Evolutionary conservation across 2,329 filamentous ascomycete species (phyloP).

Genomic region (Fusarium graminum): DNA sequence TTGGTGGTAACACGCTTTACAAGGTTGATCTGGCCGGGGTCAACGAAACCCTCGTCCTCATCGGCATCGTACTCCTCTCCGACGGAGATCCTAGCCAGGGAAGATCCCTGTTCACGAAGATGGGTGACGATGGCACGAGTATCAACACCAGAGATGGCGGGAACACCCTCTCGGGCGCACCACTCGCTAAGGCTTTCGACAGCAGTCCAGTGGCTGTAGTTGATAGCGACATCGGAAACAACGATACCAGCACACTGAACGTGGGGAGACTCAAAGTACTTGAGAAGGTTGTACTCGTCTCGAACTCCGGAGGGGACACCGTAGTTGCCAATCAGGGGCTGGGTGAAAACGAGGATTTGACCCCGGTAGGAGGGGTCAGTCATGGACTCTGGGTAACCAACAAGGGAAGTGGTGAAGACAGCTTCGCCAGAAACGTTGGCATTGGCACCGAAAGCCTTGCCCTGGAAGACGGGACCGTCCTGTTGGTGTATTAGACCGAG

Average conservation of each 20-base stretch:
- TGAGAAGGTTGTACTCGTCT: conserved; percentile 90
- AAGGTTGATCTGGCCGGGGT: conserved; percentile 96
- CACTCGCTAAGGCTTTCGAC: conserved; percentile 93
- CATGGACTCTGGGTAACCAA: conserved; percentile 97
- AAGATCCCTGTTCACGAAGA: conserved; percentile 96
- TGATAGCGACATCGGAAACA: conserved; percentile 90
- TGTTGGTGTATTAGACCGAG: conserved; percentile 53
- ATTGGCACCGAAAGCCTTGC: conserved; percentile 96
- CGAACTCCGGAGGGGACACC: conserved; percentile 89
- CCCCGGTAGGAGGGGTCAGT: conserved; percentile 90
- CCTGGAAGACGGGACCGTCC: conserved; percentile 96
- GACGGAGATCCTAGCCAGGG: conserved; percentile 91
- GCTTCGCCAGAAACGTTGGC: conserved; percentile 97
- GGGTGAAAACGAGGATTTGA: conserved; percentile 98
- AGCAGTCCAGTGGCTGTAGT: conserved; percentile 99
- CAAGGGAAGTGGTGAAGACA: conserved; percentile 97
- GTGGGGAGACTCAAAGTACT: conserved; percentile 98
- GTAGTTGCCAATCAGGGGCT: conserved; percentile 98
- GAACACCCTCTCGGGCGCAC: conserved; percentile 96
- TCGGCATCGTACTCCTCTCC: conserved; percentile 99
- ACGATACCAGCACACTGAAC: conserved; percentile 97
- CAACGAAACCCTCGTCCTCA: conserved; percentile 95
- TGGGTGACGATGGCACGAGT: conserved; percentile 96
- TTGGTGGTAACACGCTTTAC: conserved; percentile 98
- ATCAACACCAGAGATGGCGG: conserved; percentile 95